Base-by-base conservation (phyloP, 306 rosid genomes). In the Hippophae rhamnoides region DNA sequence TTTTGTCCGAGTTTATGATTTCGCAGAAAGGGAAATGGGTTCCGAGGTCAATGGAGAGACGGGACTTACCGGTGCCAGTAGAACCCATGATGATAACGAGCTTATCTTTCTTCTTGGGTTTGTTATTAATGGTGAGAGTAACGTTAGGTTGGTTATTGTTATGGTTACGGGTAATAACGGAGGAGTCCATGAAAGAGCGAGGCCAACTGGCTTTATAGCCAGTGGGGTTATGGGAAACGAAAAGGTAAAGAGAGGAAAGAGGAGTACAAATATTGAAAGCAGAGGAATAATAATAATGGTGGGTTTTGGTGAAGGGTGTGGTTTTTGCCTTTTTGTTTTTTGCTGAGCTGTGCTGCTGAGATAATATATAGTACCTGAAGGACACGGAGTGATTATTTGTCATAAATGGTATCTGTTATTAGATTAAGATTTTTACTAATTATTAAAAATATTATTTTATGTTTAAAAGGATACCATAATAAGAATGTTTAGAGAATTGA, bases 1-100 rank as follows among this genome's bases (percentile, higher is more conserved):
- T 88, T 80, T 88, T 92, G 70, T 92, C 99, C 5, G 87, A 82
- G 87, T 87, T 92, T 59, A 92, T 72, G 69, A 92, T 72, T 57
- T 92, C 99, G 5, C 77, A 72, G 26, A 12, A 67, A 23, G 81
- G 74, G 76, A 74, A 88, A 25, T 57, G 86, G 10, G 79, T 54
- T 57, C 95, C 89, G 31, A 92, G 81, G 60, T 92, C 98, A 52
- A 92, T 44, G 61, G 98, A 92, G 41, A 92, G 93, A 5, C 80
- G 74, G 1, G 98, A 81, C 60, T 92, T 92, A 0, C 96, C 96
- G 55, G 86, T 71, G 10, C 98, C 98, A 38, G 98, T 92, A 58
- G 96, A 82, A 0, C 98, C 98, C 75, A 92, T 71, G 46, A 92
- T 77, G 60, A 92, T 73, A 0, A 92, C 41, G 3, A 85, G 78